phyloP scores from a whole-genome alignment of 345 rosid genomes.

The Eucalyptus tenuipes region DNA sequence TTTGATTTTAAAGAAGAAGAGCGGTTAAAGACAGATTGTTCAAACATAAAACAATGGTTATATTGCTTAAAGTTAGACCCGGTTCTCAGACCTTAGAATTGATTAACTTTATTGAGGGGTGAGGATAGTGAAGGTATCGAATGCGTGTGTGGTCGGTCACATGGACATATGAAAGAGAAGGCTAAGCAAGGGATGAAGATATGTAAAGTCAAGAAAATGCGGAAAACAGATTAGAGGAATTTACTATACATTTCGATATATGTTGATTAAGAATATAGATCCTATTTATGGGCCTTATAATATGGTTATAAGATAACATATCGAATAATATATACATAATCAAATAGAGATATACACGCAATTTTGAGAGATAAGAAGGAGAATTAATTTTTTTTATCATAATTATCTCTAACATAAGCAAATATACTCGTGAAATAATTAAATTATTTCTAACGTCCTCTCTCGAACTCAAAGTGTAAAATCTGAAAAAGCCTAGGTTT shows the following conservation, averaged over 20 bases:
- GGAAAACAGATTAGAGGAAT: not conserved
- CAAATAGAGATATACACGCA: not conserved
- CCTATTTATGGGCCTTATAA: not conserved
- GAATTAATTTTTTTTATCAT: too few relatives aligned
- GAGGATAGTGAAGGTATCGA: not conserved
- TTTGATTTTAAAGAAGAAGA: not conserved
- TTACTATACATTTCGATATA: not conserved
- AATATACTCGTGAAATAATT: too few relatives aligned
- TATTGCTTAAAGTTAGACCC: not conserved
- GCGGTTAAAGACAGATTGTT: not conserved
- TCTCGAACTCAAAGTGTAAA: too few relatives aligned
- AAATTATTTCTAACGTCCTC: too few relatives aligned
- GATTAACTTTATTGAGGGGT: not conserved
- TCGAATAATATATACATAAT: too few relatives aligned
- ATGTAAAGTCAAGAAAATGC: not conserved
- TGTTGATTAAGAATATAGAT: not conserved
- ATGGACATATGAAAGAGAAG: not conserved
- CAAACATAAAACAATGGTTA: not conserved
- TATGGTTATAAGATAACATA: not conserved
- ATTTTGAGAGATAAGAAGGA: not conserved
- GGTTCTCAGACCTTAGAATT: not conserved
- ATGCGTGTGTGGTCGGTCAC: not conserved
- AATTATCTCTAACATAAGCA: not conserved
- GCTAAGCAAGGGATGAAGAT: not conserved
- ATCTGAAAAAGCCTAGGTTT: not conserved